Conservation (phyloP, 2,329 filamentous ascomycete species). For the Pseudogymnoascus sp. region DNA sequence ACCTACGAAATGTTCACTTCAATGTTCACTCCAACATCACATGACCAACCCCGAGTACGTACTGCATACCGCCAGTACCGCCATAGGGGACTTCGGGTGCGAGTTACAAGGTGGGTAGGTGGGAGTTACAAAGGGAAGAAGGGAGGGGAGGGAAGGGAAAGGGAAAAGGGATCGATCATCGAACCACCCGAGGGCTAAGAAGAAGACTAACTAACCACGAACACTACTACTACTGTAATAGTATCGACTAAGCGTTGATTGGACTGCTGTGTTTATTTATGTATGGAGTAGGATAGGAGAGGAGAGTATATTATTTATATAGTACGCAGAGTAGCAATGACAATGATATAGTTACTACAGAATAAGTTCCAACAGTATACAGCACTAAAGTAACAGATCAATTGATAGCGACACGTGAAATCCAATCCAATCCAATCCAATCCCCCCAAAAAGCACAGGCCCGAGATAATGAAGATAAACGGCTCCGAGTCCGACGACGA, state of each 20-base stretch:
- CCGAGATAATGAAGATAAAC: not conserved
- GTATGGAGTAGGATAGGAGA: not conserved
- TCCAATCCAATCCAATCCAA: too few species aligned
- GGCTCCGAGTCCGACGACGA: not conserved
- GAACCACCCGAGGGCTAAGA: not conserved
- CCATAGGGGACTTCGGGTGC: not conserved
- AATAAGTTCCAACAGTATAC: too few species aligned
- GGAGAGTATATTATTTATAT: not conserved
- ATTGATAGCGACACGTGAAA: too few species aligned
- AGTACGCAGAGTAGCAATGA: not conserved
- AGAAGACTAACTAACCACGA: too few species aligned
- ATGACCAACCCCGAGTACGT: not conserved
- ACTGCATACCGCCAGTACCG: not conserved
- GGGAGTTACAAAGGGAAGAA: not conserved
- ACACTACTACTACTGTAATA: too few species aligned
- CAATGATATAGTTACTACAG: too few species aligned
- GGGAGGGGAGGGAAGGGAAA: too few species aligned
- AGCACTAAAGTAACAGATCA: too few species aligned
- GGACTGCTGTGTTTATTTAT: not conserved
- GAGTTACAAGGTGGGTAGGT: not conserved
- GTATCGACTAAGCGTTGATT: not conserved
- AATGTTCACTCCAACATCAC: not conserved
- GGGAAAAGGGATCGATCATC: not conserved
- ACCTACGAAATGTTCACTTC: too few species aligned
- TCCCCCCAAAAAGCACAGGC: too few species aligned